Evolutionary conservation across 2,329 filamentous ascomycete species (phyloP), one percentile per base, ranked within the genome.

Genomic region (Sporothrix phasma): DNA sequence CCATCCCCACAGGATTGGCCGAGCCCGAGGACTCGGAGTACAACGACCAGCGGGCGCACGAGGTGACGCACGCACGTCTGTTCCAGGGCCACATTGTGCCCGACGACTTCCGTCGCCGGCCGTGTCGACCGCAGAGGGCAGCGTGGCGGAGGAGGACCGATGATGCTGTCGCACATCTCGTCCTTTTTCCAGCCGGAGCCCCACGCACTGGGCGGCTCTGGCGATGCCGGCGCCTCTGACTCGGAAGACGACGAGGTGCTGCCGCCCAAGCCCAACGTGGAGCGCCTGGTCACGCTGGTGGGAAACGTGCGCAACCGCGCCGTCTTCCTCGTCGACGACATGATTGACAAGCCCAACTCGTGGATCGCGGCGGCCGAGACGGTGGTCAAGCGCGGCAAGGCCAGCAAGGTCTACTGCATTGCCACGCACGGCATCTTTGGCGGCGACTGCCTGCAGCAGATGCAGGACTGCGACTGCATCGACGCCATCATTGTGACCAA

Each of bases 351-450:
- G 78, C 87, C 92, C 10, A 90, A 89, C 15, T 96, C 91, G 6
- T 99, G 94, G 94, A 95, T 99, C 69, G 93, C 93, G 5, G 94
- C 94, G 6, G 94, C 94, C 13, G 94, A 99, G 79, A 96, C 92
- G 1, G 93, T 96, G 2, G 90, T 96, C 62, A 97, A 97, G 80
- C 86, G 89, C 68, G 95, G 94, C 68, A 84, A 86, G 51, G 94
- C 94, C 1, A 96, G 90, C 70, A 94, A 89, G 76, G 94, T 99
- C 41, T 97, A 96, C 76, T 96, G 92, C 80, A 96, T 99, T 78
- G 94, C 93, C 7, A 97, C 94, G 0, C 94, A 99, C 72, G 94
- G 92, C 46, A 84, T 99, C 41, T 97, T 99, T 74, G 92, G 92
- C 24, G 89, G 87, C 53, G 90, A 97, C 73, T 90, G 89, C 68